phyloP scores from a whole-genome alignment of 129 eudicot genomes.

The Centaurea solstitialis region DNA sequence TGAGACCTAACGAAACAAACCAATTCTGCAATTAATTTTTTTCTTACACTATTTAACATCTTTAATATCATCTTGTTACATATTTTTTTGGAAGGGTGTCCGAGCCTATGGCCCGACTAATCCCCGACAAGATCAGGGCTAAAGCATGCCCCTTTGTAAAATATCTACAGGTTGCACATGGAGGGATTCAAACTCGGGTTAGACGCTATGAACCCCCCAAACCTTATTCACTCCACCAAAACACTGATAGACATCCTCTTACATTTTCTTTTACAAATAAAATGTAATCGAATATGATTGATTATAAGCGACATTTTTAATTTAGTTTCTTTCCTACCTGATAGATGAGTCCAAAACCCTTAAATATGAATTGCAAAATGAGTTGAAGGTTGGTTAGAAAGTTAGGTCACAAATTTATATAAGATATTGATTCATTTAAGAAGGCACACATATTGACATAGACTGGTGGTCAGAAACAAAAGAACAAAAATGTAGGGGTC shows the following conservation, averaged over 20 bases:
- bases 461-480: constrained; percentile 32
- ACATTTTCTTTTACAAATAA: no score
- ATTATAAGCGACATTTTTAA: neutral
- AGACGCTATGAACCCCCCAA: no score
- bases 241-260: no score
- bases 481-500: constrained; percentile 27
- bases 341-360: neutral
- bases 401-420: constrained; percentile 31
- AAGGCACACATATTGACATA: constrained; percentile 36
- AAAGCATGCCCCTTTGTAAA: no score
- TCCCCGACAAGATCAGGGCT: no score
- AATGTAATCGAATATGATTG: no score
- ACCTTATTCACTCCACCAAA: no score
- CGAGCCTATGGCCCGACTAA: no score
- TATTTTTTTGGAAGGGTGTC: no score
- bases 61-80: neutral
- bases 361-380: neutral
- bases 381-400: constrained; percentile 23
- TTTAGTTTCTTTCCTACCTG: neutral
- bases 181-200: no score
- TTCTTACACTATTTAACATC: neutral
- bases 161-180: no score
- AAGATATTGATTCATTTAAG: constrained; percentile 29
- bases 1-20: constrained; percentile 54
- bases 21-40: neutral